Conservation (phyloP, 2,329 filamentous ascomycete species). For the Exophiala alcalophila region DNA sequence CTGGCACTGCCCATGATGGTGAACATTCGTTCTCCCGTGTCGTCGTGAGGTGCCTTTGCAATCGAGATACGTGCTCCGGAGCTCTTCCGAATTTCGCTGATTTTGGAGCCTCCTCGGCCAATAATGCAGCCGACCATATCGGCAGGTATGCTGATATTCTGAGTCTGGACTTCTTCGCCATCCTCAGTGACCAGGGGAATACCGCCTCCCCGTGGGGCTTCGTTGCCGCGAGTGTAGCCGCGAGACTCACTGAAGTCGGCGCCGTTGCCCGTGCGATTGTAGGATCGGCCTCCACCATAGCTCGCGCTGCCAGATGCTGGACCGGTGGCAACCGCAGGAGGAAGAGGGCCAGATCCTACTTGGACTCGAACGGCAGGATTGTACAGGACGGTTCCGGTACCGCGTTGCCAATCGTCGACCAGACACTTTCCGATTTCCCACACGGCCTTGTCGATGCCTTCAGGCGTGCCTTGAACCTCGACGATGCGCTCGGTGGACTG, state of each 20-base stretch:
- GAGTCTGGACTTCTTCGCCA: constrained; percentile 94
- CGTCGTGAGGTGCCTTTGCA: constrained; percentile 93
- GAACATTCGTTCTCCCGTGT: constrained; percentile 98
- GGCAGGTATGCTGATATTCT: constrained; percentile 98
- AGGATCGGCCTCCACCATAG: constrained; percentile 62
- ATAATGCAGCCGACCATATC: constrained; percentile 99
- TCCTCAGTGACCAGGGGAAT: constrained; percentile 91
- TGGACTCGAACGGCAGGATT: constrained; percentile 92
- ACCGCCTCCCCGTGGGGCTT: constrained; percentile 51
- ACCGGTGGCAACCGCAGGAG: constrained; percentile 48
- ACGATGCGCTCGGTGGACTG: constrained; percentile 98
- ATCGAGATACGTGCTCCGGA: constrained; percentile 97
- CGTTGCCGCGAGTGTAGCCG: constrained; percentile 74
- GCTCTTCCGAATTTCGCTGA: constrained; percentile 96
- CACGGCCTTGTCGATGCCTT: constrained; percentile 90
- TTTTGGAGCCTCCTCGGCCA: constrained; percentile 90
- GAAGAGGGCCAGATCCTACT: constrained; percentile 53
- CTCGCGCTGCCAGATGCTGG: constrained; percentile 48
- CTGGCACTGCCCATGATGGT: constrained; percentile 95
- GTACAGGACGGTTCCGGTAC: constrained; percentile 94
- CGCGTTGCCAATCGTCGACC: constrained; percentile 95
- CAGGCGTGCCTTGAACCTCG: constrained; percentile 90
- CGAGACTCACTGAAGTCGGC: constrained; percentile 91
- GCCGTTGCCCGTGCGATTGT: constrained; percentile 92
- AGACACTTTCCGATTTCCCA: constrained; percentile 99